Base-by-base conservation (phyloP, 177 flowering plant genomes). In the Telopea speciosissima region DNA sequence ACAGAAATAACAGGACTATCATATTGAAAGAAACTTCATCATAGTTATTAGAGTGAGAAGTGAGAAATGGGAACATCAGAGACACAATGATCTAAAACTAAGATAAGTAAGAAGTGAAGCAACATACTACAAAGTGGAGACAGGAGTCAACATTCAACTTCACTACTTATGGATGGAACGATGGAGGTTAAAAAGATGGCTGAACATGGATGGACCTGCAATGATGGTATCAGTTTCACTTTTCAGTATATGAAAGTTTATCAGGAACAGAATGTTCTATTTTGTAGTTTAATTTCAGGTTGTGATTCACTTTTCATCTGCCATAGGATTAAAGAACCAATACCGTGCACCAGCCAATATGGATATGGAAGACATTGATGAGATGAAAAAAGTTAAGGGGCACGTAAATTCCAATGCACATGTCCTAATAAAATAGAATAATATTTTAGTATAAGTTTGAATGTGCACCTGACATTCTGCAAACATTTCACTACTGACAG, bases 401-500 rank as follows among this genome's bases (percentile, higher is more conserved):
- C 22, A 1, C 14, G 13, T 49, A 49, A 8, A 49, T 49, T 16
- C 17, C 19, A 49, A 12, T 12, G 19, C 54, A 49, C 19, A 16
- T 49, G 54, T 12, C 8, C 54, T 49, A 13, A 11, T 49, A 49
- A 49, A 13, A 49, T 49, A 3, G 56, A 9, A 52, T 24, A 65
- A 33, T 19, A 17, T 12, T 25, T 3, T 26, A 9, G 24, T 2
- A 3, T 40, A 68, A 62, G 25, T 65, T 44, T 26, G 14, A 49
- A 49, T 49, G 54, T 49, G 54, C 54, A 95, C 99, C 97, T 95
- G 99, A 70, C 99, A 95, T 76, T 95, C 99, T 24, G 87, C 81
- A 80, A 92, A 95, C 97, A 95, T 92, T 76, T 95, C 99, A 76
- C 89, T 83, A 77, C 85, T 95, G 31, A 91, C 97, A 77, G 92